Evolutionary conservation across 371 early-diverging fungal species (phyloP).

Genomic region (Syncephalastrum monosporum): DNA sequence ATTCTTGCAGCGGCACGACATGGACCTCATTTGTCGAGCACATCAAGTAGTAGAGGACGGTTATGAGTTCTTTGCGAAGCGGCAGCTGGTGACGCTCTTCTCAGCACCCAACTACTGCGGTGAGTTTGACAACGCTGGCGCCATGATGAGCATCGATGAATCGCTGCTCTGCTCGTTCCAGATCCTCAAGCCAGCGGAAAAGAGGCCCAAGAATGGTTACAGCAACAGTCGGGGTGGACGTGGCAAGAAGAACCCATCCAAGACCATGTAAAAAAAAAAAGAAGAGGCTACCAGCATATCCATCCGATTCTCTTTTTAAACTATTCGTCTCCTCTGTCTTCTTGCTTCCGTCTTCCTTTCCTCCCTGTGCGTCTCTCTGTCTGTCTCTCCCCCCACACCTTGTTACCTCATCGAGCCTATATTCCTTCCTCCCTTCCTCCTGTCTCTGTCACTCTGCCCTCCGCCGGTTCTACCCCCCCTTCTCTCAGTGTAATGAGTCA

Average conservation of each 20-base stretch:
- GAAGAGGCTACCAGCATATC: too few species aligned
- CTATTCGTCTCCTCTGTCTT: too few species aligned
- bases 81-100: constrained; percentile 93
- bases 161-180: constrained; percentile 90
- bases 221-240: constrained; percentile 16
- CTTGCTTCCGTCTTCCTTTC: too few species aligned
- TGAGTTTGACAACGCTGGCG: constrained; percentile 95
- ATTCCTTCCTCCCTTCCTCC: too few species aligned
- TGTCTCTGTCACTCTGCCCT: too few species aligned
- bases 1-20: constrained; percentile 85
- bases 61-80: constrained; percentile 96
- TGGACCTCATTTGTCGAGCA: constrained; percentile 93
- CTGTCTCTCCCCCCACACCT: too few species aligned
- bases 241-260: constrained; percentile 13
- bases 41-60: constrained; percentile 99
- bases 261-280: constrained; percentile 14
- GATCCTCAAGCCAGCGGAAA: constrained; percentile 34
- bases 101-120: constrained; percentile 99
- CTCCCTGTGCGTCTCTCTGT: too few species aligned
- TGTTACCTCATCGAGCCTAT: too few species aligned
- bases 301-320: too few species aligned
- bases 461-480: too few species aligned
- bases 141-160: constrained; percentile 93
- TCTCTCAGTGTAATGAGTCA: too few species aligned
- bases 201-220: constrained; percentile 26